A percentile compares a stretch with the other conserved stretches of the same genome.
Conservation (phyloP, 306 rosid genomes). For the Glycine latifolia region DNA sequence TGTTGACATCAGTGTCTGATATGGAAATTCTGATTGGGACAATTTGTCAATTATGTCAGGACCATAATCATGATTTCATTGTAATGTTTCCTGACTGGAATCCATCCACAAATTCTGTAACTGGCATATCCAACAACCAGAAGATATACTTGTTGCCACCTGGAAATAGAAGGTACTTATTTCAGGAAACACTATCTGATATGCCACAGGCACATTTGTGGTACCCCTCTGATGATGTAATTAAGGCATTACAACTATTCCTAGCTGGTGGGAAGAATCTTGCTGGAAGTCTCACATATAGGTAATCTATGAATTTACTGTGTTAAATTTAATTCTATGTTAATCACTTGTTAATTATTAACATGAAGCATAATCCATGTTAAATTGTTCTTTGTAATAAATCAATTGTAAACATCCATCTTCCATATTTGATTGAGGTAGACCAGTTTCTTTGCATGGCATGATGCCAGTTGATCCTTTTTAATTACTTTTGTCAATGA, state of each 20-base stretch:
- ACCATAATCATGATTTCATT: constrained; percentile 87
- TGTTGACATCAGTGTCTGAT: constrained; percentile 13
- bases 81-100: constrained; percentile 92
- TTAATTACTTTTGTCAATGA: not conserved
- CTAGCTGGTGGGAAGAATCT: constrained; percentile 67
- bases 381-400: constrained; percentile 16
- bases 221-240: constrained; percentile 75
- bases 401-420: constrained; percentile 6
- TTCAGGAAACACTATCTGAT: constrained; percentile 46
- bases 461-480: constrained; percentile 1
- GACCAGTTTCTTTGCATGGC: not conserved
- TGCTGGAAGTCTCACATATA: constrained; percentile 73
- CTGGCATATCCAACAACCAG: constrained; percentile 43
- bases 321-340: constrained; percentile 1
- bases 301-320: constrained; percentile 58
- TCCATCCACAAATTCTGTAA: constrained; percentile 55
- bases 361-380: not conserved
- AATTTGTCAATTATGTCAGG: constrained; percentile 57
- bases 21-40: constrained; percentile 30
- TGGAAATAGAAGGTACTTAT: constrained; percentile 59
- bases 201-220: constrained; percentile 85
- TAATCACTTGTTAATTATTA: constrained; percentile 24
- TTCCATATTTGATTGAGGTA: constrained; percentile 1
- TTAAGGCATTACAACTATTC: constrained; percentile 71
- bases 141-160: constrained; percentile 48